phyloP scores from a whole-genome alignment of 257 asterid species.

The Linaria vulgaris region DNA sequence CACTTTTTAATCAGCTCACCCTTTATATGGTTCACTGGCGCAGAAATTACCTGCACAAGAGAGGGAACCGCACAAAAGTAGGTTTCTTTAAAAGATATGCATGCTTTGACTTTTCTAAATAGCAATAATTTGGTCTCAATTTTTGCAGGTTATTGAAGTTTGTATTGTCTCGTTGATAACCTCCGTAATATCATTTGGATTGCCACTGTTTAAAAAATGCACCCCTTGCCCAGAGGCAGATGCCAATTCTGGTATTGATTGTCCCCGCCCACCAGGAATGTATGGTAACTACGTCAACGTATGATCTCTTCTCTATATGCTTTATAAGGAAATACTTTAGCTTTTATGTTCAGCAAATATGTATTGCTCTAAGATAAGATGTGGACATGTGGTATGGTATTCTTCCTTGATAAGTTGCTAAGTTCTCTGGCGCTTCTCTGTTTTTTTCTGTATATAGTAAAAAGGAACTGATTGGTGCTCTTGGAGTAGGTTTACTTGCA shows the following conservation, averaged over 20 bases:
- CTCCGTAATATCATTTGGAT: slow-evolving; percentile 83
- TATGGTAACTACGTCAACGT: slow-evolving; percentile 96
- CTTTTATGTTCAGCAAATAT: slow-evolving; percentile 1
- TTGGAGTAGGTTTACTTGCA: too few relatives aligned
- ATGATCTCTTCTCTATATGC: slow-evolving; percentile 34
- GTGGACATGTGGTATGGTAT: not conserved
- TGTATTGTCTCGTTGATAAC: slow-evolving; percentile 86
- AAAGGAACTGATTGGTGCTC: slow-evolving; percentile 4
- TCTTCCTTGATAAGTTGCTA: not conserved
- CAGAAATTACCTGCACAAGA: slow-evolving; percentile 86
- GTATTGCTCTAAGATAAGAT: not conserved
- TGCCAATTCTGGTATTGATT: slow-evolving; percentile 77
- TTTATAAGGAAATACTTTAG: slow-evolving; percentile 2
- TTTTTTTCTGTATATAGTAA: not conserved
- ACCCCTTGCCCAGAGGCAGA: slow-evolving; percentile 93
- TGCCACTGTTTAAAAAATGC: slow-evolving; percentile 86
- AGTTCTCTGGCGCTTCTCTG: not conserved
- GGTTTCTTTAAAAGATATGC: slow-evolving; percentile 31
- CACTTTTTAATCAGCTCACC: slow-evolving; percentile 94
- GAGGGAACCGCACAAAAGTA: slow-evolving; percentile 87
- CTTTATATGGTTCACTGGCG: slow-evolving; percentile 83
- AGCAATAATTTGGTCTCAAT: slow-evolving; percentile 20
- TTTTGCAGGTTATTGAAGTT: slow-evolving; percentile 80
- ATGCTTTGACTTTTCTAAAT: slow-evolving; percentile 17
- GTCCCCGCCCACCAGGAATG: slow-evolving; percentile 99